Base-by-base conservation (phyloP, 257 asterid species). In the Thymus mandschuricus region DNA sequence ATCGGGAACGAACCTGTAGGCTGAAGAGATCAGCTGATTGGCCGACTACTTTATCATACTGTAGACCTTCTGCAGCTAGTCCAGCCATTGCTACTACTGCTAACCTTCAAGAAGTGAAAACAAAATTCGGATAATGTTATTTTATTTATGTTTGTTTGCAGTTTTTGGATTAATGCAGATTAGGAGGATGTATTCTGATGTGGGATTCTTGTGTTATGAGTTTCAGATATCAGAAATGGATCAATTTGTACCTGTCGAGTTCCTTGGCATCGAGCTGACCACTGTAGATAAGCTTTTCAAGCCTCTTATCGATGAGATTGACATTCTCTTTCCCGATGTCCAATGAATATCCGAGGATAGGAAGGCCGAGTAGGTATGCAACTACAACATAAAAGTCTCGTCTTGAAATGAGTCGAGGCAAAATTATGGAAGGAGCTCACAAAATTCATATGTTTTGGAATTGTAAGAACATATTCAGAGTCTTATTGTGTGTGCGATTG, bases 31-130 rank as follows among this genome's bases (percentile, higher is more conserved):
- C 98, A 4, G 97, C 98, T 10, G 96, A 94, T 81, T 91, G 98
- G 30, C 97, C 98, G 1, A 91, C 60, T 21, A 94, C 98, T 87
- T 91, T 91, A 67, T 94, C 96, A n/a, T 86, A 94, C 73, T 87
- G 86, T 62, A 94, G 80, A 81, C 96, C 98, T 81, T 91, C 98
- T 21, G 98, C 97, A 44, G 98, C 98, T 44, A 93, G 79, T 60
- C 98, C 97, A 43, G 96, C 98, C 97, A 94, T 89, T 35, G 97
- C 96, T 52, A 94, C 95, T 29, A 89, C 96, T 48, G 97, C 98
- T 64, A 94, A 73, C 88, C 98, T 94, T 30, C 13, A 85, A 69
- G 68, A 73, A 68, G 40, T 27, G 76, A 13, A 49, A 41, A 38
- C 12, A 46, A 51, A 67, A 10, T 50, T 31, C 12, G 46, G 43